A percentile compares a stretch with the other conserved stretches of the same genome.
Evolutionary conservation across 2,329 filamentous ascomycete genomes (phyloP).

Genomic region (Phialemoniopsis sp.): DNA sequence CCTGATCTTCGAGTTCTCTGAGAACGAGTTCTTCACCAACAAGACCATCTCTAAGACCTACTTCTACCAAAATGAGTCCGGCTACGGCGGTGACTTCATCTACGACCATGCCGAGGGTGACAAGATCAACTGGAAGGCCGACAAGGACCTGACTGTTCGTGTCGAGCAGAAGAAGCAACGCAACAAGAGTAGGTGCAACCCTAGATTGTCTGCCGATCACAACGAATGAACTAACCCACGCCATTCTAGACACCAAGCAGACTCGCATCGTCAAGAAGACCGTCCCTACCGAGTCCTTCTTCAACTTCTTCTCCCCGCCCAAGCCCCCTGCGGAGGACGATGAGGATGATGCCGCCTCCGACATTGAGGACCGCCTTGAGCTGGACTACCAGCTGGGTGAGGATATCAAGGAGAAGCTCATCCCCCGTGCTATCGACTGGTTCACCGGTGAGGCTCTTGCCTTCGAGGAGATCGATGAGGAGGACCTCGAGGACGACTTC

Average conservation of each 20-base stretch:
- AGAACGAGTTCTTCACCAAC: conserved; percentile 97
- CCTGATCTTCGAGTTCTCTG: conserved; percentile 92
- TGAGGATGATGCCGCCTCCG: conserved; percentile 70
- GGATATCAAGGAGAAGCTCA: conserved; percentile 99
- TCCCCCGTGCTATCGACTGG: conserved; percentile 97
- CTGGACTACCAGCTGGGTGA: conserved; percentile 98
- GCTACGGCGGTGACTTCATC: conserved; percentile 98
- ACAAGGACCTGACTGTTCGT: conserved; percentile 89
- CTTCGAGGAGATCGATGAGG: conserved; percentile 85
- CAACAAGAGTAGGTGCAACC: conserved; percentile 79
- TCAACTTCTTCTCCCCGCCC: conserved; percentile 98
- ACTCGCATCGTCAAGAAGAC: conserved; percentile 99
- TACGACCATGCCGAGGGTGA: conserved; percentile 98
- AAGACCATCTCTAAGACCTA: conserved; percentile 98
- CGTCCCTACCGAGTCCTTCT: conserved; percentile 96
- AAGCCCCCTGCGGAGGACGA: conserved; percentile 75
- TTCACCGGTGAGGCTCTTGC: conserved; percentile 97
- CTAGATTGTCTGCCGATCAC: neutral
- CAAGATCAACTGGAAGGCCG: conserved; percentile 94
- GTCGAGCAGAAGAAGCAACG: conserved; percentile 99
- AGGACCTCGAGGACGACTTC: conserved; percentile 77
- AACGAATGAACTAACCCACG: neutral
- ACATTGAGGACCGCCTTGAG: conserved; percentile 96
- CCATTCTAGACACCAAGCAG: conserved; percentile 83
- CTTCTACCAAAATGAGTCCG: conserved; percentile 97